A percentile compares a stretch with the other conserved stretches of the same genome.
Evolutionary conservation across 140 eudicot genomes (phyloP).

Genomic region (Artemisia princeps): DNA sequence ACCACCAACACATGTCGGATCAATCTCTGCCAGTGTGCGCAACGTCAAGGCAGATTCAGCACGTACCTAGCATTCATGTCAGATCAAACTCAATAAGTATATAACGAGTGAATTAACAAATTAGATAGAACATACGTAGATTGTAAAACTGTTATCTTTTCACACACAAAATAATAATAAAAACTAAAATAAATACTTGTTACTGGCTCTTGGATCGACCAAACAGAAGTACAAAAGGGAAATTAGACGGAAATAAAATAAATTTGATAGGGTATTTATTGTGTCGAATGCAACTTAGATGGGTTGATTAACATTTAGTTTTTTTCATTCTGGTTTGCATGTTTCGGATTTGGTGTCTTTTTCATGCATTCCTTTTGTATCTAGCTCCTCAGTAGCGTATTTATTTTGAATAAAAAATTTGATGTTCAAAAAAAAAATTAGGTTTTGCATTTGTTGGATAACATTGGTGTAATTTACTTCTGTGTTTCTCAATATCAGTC

Average conservation of each 20-base stretch:
- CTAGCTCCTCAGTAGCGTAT: too few species aligned
- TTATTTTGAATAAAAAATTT: neutral
- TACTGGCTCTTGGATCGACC: slow-evolving; percentile 2
- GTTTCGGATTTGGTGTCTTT: too few species aligned
- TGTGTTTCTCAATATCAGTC: too few species aligned
- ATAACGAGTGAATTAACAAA: slow-evolving; percentile 13
- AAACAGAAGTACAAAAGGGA: neutral
- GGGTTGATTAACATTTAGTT: too few species aligned
- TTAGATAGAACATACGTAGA: slow-evolving; percentile 17
- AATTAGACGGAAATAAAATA: neutral
- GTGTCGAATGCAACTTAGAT: too few species aligned
- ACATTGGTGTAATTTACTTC: too few species aligned
- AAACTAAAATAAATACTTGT: neutral
- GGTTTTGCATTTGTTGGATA: too few species aligned
- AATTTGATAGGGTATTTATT: neutral
- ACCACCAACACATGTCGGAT: slow-evolving; percentile 95
- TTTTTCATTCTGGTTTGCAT: too few species aligned
- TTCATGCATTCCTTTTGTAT: too few species aligned
- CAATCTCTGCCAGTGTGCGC: slow-evolving; percentile 90
- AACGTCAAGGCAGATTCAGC: slow-evolving; percentile 87
- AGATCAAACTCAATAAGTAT: slow-evolving; percentile 16
- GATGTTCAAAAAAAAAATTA: slow-evolving; percentile 6
- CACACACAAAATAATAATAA: neutral
- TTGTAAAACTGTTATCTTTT: neutral
- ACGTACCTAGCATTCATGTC: slow-evolving; percentile 56